A percentile compares a stretch with the other conserved stretches of the same genome.
These are phyloP conservation scores for Solanum chiquidenum DNA, from an alignment of 257 asterid genomes.

Conservation along the genomic window DNA sequence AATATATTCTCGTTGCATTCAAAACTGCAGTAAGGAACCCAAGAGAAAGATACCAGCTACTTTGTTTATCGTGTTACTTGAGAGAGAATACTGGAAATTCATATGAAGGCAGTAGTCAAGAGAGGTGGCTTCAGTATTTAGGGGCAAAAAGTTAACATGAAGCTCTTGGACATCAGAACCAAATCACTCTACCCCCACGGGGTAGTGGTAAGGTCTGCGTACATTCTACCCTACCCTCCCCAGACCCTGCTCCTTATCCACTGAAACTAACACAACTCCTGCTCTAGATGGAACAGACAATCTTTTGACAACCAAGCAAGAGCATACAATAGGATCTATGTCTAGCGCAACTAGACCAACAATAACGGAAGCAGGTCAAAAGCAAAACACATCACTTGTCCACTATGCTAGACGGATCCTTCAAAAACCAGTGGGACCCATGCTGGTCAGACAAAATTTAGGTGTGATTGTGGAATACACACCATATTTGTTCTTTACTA, in stretches of 20 bases:
- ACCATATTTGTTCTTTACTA: neutral
- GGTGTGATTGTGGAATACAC: neutral
- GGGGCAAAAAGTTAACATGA: neutral
- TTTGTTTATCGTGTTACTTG: neutral
- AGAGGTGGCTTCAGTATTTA: neutral
- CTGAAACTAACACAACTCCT: neutral
- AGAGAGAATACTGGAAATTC: neutral
- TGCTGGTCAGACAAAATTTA: neutral
- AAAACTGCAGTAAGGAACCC: neutral
- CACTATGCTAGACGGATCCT: neutral
- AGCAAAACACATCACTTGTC: neutral
- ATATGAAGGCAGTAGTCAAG: neutral
- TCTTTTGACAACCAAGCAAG: neutral
- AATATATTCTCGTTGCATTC: neutral
- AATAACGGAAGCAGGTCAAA: neutral
- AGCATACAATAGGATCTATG: neutral
- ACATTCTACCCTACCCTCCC: neutral
- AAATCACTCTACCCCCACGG: neutral
- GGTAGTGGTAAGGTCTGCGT: neutral
- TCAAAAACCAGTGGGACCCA: neutral
- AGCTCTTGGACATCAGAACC: neutral
- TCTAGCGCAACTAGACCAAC: neutral
- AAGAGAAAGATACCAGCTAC: neutral
- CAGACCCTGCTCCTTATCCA: neutral
- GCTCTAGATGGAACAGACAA: neutral